These are phyloP conservation scores for Penicillium daleae DNA, from an alignment of 495 filamentous ascomycete species.

Conservation along the genomic window DNA sequence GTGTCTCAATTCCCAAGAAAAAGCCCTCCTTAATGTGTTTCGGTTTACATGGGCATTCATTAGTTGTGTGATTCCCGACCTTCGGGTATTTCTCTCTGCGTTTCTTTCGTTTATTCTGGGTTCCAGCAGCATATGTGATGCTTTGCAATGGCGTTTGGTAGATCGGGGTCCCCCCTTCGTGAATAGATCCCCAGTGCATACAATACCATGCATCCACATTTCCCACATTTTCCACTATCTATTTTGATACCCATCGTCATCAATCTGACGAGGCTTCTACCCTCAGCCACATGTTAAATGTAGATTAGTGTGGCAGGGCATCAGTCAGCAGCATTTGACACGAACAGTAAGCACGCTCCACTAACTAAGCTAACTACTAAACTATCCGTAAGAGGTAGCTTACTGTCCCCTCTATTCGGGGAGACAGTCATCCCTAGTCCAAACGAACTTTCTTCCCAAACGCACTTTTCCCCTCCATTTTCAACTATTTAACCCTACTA, in stretches of 20 bases:
- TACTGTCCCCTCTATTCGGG: too few species aligned
- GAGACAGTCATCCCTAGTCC: too few species aligned
- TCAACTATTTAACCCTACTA: too few species aligned
- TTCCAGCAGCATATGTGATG: conserved; percentile 2
- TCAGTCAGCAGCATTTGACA: conserved; percentile 7
- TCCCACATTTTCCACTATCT: neutral
- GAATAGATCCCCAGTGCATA: conserved; percentile 11
- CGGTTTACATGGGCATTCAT: conserved; percentile 6
- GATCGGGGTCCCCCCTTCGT: conserved; percentile 4
- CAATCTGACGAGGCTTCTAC: neutral
- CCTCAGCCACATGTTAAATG: neutral
- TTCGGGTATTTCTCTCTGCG: neutral
- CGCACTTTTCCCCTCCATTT: too few species aligned
- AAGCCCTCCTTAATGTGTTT: conserved; percentile 12
- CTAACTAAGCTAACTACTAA: too few species aligned
- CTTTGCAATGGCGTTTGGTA: conserved; percentile 4
- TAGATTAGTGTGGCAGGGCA: conserved; percentile 11
- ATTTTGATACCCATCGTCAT: neutral
- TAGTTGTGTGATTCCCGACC: conserved; percentile 9
- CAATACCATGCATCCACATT: conserved; percentile 8
- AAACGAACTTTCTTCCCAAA: too few species aligned
- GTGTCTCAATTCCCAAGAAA: conserved; percentile 15
- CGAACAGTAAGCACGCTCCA: too few species aligned
- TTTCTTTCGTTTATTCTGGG: neutral
- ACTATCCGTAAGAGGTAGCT: too few species aligned